These are phyloP conservation scores for Aspergillus awamori DNA, from an alignment of 2,329 filamentous ascomycete species.

Conservation along the genomic window DNA sequence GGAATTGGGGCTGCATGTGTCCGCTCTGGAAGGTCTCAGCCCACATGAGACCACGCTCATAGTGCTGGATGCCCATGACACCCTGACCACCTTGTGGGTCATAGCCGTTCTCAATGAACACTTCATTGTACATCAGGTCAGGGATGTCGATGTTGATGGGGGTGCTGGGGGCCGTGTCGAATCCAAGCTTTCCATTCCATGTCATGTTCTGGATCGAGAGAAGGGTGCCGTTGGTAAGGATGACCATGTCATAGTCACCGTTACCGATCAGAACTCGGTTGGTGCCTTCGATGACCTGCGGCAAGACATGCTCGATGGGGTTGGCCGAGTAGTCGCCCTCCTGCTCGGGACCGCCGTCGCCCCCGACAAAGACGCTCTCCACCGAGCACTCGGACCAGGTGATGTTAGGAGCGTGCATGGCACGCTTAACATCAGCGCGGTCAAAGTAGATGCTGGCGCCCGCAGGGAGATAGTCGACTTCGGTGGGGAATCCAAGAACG, in stretches of 20 bases:
- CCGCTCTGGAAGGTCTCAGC: constrained; percentile 48
- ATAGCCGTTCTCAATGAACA: constrained; percentile 59
- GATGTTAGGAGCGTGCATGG: constrained; percentile 62
- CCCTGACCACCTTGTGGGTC: constrained; percentile 66
- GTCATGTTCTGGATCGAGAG: constrained; percentile 82
- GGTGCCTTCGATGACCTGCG: constrained; percentile 54
- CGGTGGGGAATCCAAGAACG: constrained; percentile 64
- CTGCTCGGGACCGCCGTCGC: constrained; percentile 36
- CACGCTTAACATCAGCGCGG: constrained; percentile 68
- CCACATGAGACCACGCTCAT: constrained; percentile 77
- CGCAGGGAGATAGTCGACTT: constrained; percentile 59
- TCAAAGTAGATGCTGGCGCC: constrained; percentile 71
- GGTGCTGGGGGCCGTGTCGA: constrained; percentile 66
- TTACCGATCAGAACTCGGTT: constrained; percentile 75
- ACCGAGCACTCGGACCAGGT: constrained; percentile 40
- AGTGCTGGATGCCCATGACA: constrained; percentile 70
- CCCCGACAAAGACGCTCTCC: constrained; percentile 49
- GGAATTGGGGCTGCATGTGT: constrained; percentile 61
- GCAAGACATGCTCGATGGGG: constrained; percentile 55
- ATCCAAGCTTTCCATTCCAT: constrained; percentile 72
- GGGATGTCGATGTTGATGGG: constrained; percentile 36
- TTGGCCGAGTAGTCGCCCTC: constrained; percentile 51
- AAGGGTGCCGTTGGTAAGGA: constrained; percentile 71
- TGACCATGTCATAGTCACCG: constrained; percentile 71
- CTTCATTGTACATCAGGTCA: constrained; percentile 59